These are phyloP conservation scores for Cryptosporidium sp. DNA, from an alignment of 169 alveolate genomes.

Conservation along the genomic window DNA sequence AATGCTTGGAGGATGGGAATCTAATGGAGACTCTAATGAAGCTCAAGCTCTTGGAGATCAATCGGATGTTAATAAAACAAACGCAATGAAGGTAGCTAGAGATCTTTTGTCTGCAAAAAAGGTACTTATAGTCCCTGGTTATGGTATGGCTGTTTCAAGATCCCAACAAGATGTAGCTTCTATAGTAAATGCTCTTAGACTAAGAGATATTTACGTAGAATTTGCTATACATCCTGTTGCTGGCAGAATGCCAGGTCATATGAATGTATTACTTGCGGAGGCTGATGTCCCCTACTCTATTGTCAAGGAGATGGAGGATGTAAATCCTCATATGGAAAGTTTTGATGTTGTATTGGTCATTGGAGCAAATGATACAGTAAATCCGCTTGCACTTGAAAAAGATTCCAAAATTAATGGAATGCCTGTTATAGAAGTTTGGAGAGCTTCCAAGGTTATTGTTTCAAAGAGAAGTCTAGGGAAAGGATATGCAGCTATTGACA, in stretches of 20 bases:
- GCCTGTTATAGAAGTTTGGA: conserved; percentile 96
- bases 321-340: conserved; percentile 85
- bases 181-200: conserved; percentile 81
- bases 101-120: conserved; percentile 84
- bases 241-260: conserved; percentile 97
- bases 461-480: conserved; percentile 92
- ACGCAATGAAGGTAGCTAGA: conserved; percentile 87
- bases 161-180: conserved; percentile 88
- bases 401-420: conserved; percentile 93
- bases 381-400: conserved; percentile 91
- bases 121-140: conserved; percentile 94
- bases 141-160: conserved; percentile 94
- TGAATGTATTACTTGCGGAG: conserved; percentile 95
- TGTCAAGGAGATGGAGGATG: conserved; percentile 94
- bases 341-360: conserved; percentile 90
- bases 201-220: conserved; percentile 87
- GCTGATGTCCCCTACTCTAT: conserved; percentile 94
- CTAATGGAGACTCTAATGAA: conserved; percentile 77
- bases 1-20: conserved; percentile 91
- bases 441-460: conserved; percentile 88
- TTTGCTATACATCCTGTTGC: conserved; percentile 98
- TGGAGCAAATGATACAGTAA: conserved; percentile 96
- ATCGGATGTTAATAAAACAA: conserved; percentile 82
- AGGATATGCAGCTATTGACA: conserved; percentile 95
- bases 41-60: conserved; percentile 76